Evolutionary conservation across 2,329 filamentous ascomycete species (phyloP), one percentile per base, ranked within the genome.

Genomic region (Diplocarpon rosae): DNA sequence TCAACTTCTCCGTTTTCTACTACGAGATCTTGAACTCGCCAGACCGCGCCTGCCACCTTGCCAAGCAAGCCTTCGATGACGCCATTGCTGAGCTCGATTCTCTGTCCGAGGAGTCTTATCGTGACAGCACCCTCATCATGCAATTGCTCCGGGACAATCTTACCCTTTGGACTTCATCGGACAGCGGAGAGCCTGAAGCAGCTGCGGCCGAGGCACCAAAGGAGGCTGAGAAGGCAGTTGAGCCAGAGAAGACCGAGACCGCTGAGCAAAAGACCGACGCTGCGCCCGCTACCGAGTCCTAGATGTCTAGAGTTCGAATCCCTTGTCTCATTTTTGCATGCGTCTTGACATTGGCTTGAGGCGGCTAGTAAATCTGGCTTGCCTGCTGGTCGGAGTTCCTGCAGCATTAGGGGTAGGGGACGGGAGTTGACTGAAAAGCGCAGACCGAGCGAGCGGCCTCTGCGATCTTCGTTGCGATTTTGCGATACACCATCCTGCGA

Each of bases 1-100:
- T 96, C 60, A 96, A 95, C 83, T 95, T 96, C 80, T 95, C 89
- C 54, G 90, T 95, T 63, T 95, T 95, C 77, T 95, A 95, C 80
- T 95, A 95, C 71, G 92, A 95, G 78, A 95, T 95, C 67, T 76
- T 95, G 65, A 96, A 95, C 83, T 93, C 89, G 30, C 90, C 89
- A 63, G 89, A 95, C 70, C 87, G 85, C 65, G 90, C 90, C 64
- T 96, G 90, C 80, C 90, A 96, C 67, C 81, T 96, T 57, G 90
- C 90, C 70, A 96, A 96, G 81, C 90, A 96, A 76, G 90, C 92
- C 40, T 96, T 96, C 64, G 90, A 96, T 66, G 90, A 95, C 68
- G 90, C 90, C 63, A 95, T 96, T 67, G 90, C 90, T 63, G 64
- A 96, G 80, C 87, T 96, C 60, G 90, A 96, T 75, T 94, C 88